Base-by-base conservation (phyloP, 225 moss, liverwort and hornwort species). In the Bryum argenteum region DNA sequence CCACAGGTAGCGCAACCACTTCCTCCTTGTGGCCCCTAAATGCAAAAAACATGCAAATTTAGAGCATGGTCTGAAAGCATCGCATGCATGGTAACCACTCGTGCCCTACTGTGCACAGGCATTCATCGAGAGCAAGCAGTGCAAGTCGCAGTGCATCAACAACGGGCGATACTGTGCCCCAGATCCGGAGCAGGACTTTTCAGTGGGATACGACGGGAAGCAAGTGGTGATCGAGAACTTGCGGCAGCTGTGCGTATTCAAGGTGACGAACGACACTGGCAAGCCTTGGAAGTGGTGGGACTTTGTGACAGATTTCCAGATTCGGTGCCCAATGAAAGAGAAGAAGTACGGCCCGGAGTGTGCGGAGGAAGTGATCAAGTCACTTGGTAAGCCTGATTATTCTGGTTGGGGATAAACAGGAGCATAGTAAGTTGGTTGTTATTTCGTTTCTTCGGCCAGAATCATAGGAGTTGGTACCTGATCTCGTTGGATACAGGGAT, bases 271-370 rank as follows among this genome's bases (percentile, higher is more conserved):
- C 6, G 73, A 85, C 0, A 66, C n/a, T 9, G 37, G 70, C 0
- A 84, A 73, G 63, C 86, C 93, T 1, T 93, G 93, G 93, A 71
- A 77, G 18, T 93, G 93, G 93, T 93, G 93, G 93, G 89, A 91
- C 69, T 93, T 89, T 22, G 93, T 93, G 33, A 93, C 93, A 1
- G 93, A 93, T 54, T 91, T 93, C 14, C 91, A 91, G 79, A 91
- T 93, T 38, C 84, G 91, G 4, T 93, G 91, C 18, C 89, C 91
- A 1, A 93, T 93, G 93, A 89, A 91, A 73, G 84, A 85, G 2
- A 74, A 86, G n/a, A 89, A 89, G 71, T 93, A 91, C 65, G 86
- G 72, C 45, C 67, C 50, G 3, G 41, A 17, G 21, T 93, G 91
- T 40, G 93, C 86, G 11, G 84, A 86, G 69, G 79, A 82, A 65